phyloP scores from a whole-genome alignment of 140 eudicot genomes.

The Senecio squalidus region DNA sequence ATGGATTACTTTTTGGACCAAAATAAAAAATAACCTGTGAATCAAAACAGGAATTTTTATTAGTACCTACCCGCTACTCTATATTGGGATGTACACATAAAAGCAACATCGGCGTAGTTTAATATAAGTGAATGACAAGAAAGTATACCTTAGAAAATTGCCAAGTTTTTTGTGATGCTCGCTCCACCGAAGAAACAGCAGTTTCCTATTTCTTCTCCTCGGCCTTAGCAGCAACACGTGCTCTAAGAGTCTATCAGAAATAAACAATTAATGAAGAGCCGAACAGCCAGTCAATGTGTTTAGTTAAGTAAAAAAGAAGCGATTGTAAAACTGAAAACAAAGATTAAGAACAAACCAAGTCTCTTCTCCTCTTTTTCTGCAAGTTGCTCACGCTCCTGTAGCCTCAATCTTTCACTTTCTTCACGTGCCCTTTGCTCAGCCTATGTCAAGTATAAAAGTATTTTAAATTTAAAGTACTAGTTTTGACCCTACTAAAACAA shows the following conservation, averaged over 20 bases:
- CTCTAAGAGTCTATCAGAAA: conserved; percentile 70
- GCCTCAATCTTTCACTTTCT: conserved; percentile 93
- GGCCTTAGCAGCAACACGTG: conserved; percentile 95
- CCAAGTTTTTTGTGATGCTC: conserved; percentile 98
- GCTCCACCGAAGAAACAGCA: conserved; percentile 98
- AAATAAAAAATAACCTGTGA: conserved; percentile 95
- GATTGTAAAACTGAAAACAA: not conserved
- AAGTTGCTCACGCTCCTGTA: conserved; percentile 86
- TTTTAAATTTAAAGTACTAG: not conserved
- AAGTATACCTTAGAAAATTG: conserved; percentile 75
- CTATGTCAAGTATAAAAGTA: conserved; percentile 39
- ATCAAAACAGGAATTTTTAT: conserved; percentile 1
- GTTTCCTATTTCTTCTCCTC: conserved; percentile 92
- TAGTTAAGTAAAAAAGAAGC: not conserved
- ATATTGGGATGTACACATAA: not conserved
- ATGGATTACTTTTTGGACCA: conserved; percentile 99
- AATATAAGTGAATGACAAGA: not conserved
- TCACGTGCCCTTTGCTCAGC: conserved; percentile 96
- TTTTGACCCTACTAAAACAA: too few relatives aligned
- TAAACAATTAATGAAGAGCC: not conserved
- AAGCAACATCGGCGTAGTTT: not conserved
- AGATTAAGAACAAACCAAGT: conserved; percentile 53
- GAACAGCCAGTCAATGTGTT: not conserved
- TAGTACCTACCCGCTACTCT: not conserved
- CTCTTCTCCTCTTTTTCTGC: conserved; percentile 90